Evolutionary conservation across 2,329 filamentous ascomycete genomes (phyloP).

Genomic region (Alternaria sp.): DNA sequence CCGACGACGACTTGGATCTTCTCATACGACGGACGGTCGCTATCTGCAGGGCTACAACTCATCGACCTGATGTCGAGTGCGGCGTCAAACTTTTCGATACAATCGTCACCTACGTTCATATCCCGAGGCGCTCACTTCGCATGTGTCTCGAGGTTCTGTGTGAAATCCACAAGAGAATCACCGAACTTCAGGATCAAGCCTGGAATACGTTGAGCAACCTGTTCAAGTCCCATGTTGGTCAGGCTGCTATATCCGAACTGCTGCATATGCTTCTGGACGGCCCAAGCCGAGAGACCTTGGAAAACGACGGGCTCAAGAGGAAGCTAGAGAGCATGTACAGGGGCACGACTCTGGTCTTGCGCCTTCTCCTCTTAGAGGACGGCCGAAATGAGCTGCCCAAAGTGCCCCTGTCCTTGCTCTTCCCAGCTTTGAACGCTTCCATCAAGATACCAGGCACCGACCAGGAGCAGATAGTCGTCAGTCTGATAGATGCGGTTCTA

Average conservation of each 20-base stretch:
- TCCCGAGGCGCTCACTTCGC: conserved; percentile 69
- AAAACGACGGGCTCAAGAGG: conserved; percentile 30
- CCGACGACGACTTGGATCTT: conserved; percentile 66
- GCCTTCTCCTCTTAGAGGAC: conserved; percentile 44
- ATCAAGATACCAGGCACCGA: conserved; percentile 37
- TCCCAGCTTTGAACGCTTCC: conserved; percentile 45
- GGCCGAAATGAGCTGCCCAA: conserved; percentile 44
- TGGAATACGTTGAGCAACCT: conserved; percentile 77
- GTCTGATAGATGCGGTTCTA: conserved; percentile 52
- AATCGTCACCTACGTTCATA: conserved; percentile 74
- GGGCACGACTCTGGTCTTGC: conserved; percentile 42
- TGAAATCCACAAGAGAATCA: conserved; percentile 73
- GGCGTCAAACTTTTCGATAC: conserved; percentile 74
- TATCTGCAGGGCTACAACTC: conserved; percentile 73
- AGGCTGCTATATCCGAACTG: conserved; percentile 71
- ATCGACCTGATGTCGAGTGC: conserved; percentile 69
- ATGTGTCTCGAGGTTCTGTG: conserved; percentile 75
- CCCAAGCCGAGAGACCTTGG: conserved; percentile 29
- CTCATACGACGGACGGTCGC: conserved; percentile 69
- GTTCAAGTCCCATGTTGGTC: conserved; percentile 76
- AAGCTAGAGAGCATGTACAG: conserved; percentile 37
- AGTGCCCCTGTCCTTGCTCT: conserved; percentile 45
- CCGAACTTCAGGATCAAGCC: conserved; percentile 66
- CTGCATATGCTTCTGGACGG: conserved; percentile 61
- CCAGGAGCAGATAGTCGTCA: conserved; percentile 60